Evolutionary conservation across 345 rosid species (phyloP).

Genomic region (Aquilaria yunnanensis): DNA sequence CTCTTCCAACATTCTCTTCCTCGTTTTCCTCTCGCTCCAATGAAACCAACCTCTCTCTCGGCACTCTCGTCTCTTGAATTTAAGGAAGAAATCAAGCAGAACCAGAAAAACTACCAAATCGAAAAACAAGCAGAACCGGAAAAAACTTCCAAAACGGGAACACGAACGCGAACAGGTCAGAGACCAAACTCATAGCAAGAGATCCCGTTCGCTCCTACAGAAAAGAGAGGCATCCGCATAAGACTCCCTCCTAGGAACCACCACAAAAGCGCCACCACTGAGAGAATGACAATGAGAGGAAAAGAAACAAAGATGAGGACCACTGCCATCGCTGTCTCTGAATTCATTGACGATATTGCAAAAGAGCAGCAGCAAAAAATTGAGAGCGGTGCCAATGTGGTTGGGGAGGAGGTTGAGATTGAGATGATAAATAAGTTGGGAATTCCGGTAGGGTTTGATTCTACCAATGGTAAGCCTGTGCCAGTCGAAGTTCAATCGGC

Average conservation of each 20-base stretch:
- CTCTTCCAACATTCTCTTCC: too few species aligned
- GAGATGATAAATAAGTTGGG: slow-evolving; percentile 96
- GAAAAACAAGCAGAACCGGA: too few species aligned
- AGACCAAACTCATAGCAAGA: slow-evolving; percentile 51
- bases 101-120: too few species aligned
- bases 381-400: slow-evolving; percentile 19
- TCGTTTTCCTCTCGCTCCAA: too few species aligned
- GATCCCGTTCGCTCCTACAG: slow-evolving; percentile 53
- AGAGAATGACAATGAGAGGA: slow-evolving; percentile 37
- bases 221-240: slow-evolving; percentile 37
- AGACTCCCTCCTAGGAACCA: slow-evolving; percentile 57
- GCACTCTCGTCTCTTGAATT: too few species aligned
- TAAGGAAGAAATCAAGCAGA: too few species aligned
- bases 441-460: slow-evolving; percentile 85
- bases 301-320: slow-evolving; percentile 37
- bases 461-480: slow-evolving; percentile 93
- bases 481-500: slow-evolving; percentile 82
- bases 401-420: slow-evolving; percentile 44
- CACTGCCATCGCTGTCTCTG: slow-evolving; percentile 40
- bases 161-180: slow-evolving; percentile 43
- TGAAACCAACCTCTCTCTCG: too few species aligned
- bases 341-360: slow-evolving; percentile 55
- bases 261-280: slow-evolving; percentile 47
- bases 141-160: not conserved
- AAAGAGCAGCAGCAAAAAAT: slow-evolving; percentile 46